phyloP scores from a whole-genome alignment of 148 eudicot species.

The Amaranthus cruentus region DNA sequence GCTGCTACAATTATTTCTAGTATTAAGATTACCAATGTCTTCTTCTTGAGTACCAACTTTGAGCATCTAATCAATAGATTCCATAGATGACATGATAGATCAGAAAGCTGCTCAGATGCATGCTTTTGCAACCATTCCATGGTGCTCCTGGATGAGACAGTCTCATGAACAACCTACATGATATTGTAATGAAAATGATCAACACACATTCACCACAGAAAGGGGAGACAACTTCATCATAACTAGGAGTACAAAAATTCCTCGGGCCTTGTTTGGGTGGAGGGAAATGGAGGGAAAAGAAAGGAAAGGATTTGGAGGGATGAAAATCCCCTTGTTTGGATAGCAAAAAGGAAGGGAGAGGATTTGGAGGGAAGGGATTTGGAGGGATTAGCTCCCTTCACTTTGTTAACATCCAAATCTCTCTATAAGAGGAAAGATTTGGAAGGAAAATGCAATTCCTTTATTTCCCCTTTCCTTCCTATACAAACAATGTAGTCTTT shows the following conservation, averaged over 20 bases:
- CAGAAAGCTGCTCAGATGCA: conserved; percentile 78
- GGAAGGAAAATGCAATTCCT: no score
- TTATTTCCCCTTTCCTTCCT: no score
- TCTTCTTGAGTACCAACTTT: conserved; percentile 27
- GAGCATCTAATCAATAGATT: conserved; percentile 47
- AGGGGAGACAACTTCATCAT: background rate
- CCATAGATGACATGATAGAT: conserved; percentile 56
- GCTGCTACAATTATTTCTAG: conserved; percentile 42
- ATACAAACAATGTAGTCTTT: no score
- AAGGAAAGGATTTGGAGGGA: no score
- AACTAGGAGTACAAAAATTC: background rate
- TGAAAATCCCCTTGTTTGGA: no score
- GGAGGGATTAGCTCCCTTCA: no score
- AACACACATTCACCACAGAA: background rate
- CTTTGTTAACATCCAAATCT: no score
- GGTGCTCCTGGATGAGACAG: conserved; percentile 36
- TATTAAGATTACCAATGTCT: conserved; percentile 26
- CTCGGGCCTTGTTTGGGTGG: no score
- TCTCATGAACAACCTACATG: conserved; percentile 48
- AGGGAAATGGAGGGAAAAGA: no score
- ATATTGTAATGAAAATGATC: background rate
- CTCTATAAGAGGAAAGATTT: no score
- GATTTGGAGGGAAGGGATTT: no score
- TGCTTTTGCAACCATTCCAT: conserved; percentile 63
- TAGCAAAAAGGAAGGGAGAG: no score